These are phyloP conservation scores for Scytalidium sp. DNA, from an alignment of 2,329 filamentous ascomycete genomes.

Conservation along the genomic window DNA sequence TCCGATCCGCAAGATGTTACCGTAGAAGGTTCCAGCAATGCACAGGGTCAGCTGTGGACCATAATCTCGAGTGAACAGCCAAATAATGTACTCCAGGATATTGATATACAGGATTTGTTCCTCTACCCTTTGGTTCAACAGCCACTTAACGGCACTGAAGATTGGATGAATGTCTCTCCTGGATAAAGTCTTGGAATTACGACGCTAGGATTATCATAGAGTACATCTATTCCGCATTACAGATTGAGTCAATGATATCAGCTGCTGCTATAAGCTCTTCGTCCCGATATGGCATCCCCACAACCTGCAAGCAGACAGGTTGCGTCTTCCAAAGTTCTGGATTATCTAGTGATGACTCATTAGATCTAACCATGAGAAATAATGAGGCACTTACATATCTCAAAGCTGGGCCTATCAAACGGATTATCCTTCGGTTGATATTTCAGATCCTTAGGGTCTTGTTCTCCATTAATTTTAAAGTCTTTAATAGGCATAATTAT, in stretches of 20 bases:
- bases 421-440: slow-evolving; percentile 7
- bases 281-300: slow-evolving; percentile 4
- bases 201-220: no score
- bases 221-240: not conserved
- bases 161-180: not conserved
- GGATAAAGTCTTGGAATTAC: not conserved
- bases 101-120: not conserved
- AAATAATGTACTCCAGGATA: not conserved
- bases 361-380: not conserved
- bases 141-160: not conserved
- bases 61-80: not conserved
- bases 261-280: slow-evolving; percentile 27
- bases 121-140: not conserved
- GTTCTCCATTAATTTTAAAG: slow-evolving; percentile 6
- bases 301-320: slow-evolving; percentile 7
- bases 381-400: slow-evolving; percentile 6
- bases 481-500: slow-evolving; percentile 4
- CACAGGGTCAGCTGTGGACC: not conserved
- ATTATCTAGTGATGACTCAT: slow-evolving; percentile 2
- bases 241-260: slow-evolving; percentile 19
- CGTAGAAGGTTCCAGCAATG: not conserved
- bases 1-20: not conserved
- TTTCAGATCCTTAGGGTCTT: slow-evolving; percentile 10
- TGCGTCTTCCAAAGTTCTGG: slow-evolving; percentile 4
- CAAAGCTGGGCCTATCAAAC: slow-evolving; percentile 9